Conservation (phyloP, 2,329 filamentous ascomycete species). For the Aspergillus sp. region DNA sequence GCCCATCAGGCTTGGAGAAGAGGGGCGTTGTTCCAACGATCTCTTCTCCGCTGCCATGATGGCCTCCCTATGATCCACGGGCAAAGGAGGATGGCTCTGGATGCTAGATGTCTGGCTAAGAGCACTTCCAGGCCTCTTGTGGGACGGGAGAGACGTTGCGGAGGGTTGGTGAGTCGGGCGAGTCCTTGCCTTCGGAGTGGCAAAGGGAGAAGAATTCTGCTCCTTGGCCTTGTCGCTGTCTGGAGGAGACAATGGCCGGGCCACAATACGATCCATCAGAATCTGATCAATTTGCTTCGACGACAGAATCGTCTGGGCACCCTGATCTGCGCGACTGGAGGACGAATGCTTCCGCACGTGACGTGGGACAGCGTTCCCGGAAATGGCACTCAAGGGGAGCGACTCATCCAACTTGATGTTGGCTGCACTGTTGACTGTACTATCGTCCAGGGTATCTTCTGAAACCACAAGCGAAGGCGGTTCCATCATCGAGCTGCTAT, state of each 20-base stretch:
- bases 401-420: constrained; percentile 29
- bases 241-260: constrained; percentile 35
- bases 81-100: constrained; percentile 69
- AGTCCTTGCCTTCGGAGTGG: constrained; percentile 39
- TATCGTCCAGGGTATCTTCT: constrained; percentile 65
- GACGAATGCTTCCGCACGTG: constrained; percentile 29
- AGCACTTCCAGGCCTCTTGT: constrained; percentile 69
- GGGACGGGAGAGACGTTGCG: constrained; percentile 33
- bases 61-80: constrained; percentile 76
- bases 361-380: constrained; percentile 54
- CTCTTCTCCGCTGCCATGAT: constrained; percentile 76
- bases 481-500: constrained; percentile 15
- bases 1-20: constrained; percentile 64
- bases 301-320: constrained; percentile 82
- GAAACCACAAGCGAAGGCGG: constrained; percentile 55
- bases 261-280: constrained; percentile 57
- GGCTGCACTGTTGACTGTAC: constrained; percentile 44
- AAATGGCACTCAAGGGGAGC: constrained; percentile 64
- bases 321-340: constrained; percentile 63
- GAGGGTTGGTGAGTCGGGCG: constrained; percentile 37
- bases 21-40: constrained; percentile 49
- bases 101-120: constrained; percentile 62
- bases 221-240: constrained; percentile 35
- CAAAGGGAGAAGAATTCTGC: constrained; percentile 35
- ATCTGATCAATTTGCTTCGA: constrained; percentile 77